Percentiles rank a stretch among this genome's conserved stretches.
Conservation (phyloP, 331 rosid species). For the Pyrus hybrid region DNA sequence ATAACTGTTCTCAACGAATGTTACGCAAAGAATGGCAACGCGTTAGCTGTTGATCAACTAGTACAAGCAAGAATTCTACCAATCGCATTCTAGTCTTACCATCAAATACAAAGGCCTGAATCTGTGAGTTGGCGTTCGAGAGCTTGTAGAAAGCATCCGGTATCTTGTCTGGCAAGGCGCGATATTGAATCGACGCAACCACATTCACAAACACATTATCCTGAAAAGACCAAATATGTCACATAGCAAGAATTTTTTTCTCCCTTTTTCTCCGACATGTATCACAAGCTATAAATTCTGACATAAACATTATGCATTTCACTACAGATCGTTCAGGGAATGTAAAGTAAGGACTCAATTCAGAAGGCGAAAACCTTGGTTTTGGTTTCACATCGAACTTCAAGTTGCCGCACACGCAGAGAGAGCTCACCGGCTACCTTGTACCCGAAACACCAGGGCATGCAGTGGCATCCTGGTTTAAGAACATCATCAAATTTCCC, state of each 20-base stretch:
- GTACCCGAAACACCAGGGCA: conserved; percentile 76
- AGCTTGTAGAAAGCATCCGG: conserved; percentile 78
- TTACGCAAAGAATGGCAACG: conserved; percentile 1
- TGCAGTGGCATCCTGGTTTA: conserved; percentile 71
- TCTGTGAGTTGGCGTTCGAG: conserved; percentile 63
- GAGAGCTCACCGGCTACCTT: conserved; percentile 56
- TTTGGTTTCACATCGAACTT: conserved; percentile 68
- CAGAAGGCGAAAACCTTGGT: conserved; percentile 47
- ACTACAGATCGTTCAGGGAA: not conserved
- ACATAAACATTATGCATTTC: not conserved
- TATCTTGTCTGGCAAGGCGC: conserved; percentile 57
- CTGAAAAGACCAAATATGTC: conserved; percentile 10
- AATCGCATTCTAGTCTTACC: conserved; percentile 29
- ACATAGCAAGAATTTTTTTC: not conserved
- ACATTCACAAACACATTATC: conserved; percentile 77
- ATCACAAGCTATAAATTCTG: not conserved
- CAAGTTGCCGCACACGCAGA: conserved; percentile 69
- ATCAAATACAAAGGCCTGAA: conserved; percentile 73
- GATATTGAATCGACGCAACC: conserved; percentile 68
- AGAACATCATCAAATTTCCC: conserved; percentile 59
- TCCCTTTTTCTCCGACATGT: not conserved
- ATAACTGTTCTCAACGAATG: conserved; percentile 26
- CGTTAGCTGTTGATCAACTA: too few species aligned
- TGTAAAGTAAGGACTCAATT: not conserved
- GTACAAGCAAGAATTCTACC: not conserved